These are phyloP conservation scores for Rhodotorula babjevae DNA, from an alignment of 768 basidiomycete genomes.

Conservation along the genomic window DNA sequence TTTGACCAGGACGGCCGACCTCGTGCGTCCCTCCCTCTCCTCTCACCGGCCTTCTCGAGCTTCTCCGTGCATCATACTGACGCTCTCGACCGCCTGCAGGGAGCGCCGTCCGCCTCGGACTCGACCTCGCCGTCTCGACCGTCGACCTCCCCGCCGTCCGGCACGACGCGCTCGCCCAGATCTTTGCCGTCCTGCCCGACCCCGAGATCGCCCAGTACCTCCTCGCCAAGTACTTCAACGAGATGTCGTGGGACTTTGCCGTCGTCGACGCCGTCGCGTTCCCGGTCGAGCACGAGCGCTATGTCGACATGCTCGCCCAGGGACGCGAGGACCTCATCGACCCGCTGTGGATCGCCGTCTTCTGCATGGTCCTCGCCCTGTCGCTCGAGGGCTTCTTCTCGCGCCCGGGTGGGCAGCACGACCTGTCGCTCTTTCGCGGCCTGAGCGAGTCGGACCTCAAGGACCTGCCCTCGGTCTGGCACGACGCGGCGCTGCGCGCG, in stretches of 20 bases:
- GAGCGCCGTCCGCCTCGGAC: constrained; percentile 30
- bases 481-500: constrained; percentile 35
- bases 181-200: constrained; percentile 33
- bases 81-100: neutral
- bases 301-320: constrained; percentile 16
- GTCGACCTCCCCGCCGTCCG: constrained; percentile 17
- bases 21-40: neutral
- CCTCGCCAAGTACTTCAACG: constrained; percentile 21
- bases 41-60: neutral
- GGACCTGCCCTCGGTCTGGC: constrained; percentile 37
- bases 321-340: constrained; percentile 29
- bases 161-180: constrained; percentile 25
- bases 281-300: constrained; percentile 28
- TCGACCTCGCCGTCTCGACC: constrained; percentile 37
- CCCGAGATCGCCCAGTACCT: constrained; percentile 22
- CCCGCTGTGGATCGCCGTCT: constrained; percentile 33
- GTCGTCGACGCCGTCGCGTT: constrained; percentile 30
- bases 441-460: constrained; percentile 27
- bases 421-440: constrained; percentile 31
- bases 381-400: constrained; percentile 39
- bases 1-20: constrained; percentile 40
- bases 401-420: constrained; percentile 20
- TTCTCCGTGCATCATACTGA: neutral
- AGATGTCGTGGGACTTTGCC: constrained; percentile 35
- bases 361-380: constrained; percentile 40